Base-by-base conservation (phyloP, 371 early-diverging fungal species). In the Mucor irregularis region DNA sequence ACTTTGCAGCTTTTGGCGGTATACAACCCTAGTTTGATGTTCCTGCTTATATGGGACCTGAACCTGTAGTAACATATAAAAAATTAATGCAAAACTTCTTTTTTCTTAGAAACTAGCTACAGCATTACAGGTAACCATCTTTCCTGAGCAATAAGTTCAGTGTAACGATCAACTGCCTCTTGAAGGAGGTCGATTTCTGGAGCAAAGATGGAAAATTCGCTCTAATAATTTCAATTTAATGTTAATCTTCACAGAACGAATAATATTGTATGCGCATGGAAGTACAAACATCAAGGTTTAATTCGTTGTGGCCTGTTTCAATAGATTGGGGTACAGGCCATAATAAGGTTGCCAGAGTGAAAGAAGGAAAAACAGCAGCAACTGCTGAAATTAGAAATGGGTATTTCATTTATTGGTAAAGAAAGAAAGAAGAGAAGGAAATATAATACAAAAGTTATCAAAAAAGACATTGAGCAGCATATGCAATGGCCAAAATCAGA, bases 121-220 rank as follows among this genome's bases (percentile, higher is more conserved):
- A 26, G 28, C 24, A 55, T 38, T 71, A 70, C 75, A 9, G 75
- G 71, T 22, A 58, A 50, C 79, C 79, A 78, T 19, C 64, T 61
- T 47, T 78, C 79, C 1, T 58, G 31, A 16, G 47, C 55, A 4
- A 78, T 69, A 5, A 69, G 29, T 4, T 47, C 38, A 19, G 61
- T 68, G 56, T 73, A 75, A 25, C 79, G 73, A 21, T 61, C 42
- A 29, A 73, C 64, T 8, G 79, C 74, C 9, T 64, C 50, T 19
- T 67, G 48, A 4, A 63, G 24, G 6, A 40, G 6, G 2, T 48
- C 31, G 10, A 26, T n/a, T 17, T 53, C 28, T 16, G 53, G 47
- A 33, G 53, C 58, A 26, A 28, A 26, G 10, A 48, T 48, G 24
- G 52, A 40, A 37, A 56, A 55, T 21, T 29, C 14, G 35, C 28